phyloP scores from a whole-genome alignment of 1,284 basidiomycete species.

The Marasmius fiardii region DNA sequence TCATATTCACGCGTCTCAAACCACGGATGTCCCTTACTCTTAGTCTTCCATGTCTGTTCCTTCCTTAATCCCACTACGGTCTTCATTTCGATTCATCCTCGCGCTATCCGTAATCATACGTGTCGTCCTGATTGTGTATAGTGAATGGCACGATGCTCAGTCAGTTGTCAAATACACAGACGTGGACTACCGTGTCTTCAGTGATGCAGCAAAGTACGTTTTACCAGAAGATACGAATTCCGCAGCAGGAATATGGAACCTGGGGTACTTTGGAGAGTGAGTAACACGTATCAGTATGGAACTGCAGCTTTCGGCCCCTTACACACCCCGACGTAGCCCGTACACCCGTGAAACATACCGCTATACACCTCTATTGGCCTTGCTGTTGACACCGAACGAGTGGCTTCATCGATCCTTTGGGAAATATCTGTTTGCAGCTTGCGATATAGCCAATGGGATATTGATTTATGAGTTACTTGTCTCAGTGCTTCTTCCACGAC shows the following conservation, averaged over 20 bases:
- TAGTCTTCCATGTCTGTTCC: slow-evolving; percentile 8
- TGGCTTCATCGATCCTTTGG: slow-evolving; percentile 82
- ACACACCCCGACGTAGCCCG: slow-evolving; percentile 55
- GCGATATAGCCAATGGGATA: slow-evolving; percentile 80
- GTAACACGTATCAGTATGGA: slow-evolving; percentile 29
- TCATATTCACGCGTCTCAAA: too few relatives aligned
- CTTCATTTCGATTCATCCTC: slow-evolving; percentile 52
- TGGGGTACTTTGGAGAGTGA: slow-evolving; percentile 62
- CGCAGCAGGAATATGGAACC: slow-evolving; percentile 58
- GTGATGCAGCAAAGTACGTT: slow-evolving; percentile 81
- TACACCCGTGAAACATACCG: slow-evolving; percentile 94
- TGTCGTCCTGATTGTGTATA: slow-evolving; percentile 74
- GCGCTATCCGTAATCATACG: slow-evolving; percentile 58
- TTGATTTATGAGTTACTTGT: slow-evolving; percentile 72
- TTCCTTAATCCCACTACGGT: slow-evolving; percentile 10
- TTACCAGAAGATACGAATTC: slow-evolving; percentile 37
- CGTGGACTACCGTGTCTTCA: slow-evolving; percentile 95
- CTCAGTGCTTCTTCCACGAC: slow-evolving; percentile 40
- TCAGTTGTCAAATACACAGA: slow-evolving; percentile 95
- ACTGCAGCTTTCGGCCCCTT: slow-evolving; percentile 19
- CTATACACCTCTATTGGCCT: slow-evolving; percentile 91
- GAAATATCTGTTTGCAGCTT: slow-evolving; percentile 86
- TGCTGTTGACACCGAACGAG: slow-evolving; percentile 79
- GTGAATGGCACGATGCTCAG: slow-evolving; percentile 83
- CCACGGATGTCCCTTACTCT: slow-evolving; percentile 1